Conservation (phyloP, 176 grass and related monocot genomes). For the Oryza officinalis region DNA sequence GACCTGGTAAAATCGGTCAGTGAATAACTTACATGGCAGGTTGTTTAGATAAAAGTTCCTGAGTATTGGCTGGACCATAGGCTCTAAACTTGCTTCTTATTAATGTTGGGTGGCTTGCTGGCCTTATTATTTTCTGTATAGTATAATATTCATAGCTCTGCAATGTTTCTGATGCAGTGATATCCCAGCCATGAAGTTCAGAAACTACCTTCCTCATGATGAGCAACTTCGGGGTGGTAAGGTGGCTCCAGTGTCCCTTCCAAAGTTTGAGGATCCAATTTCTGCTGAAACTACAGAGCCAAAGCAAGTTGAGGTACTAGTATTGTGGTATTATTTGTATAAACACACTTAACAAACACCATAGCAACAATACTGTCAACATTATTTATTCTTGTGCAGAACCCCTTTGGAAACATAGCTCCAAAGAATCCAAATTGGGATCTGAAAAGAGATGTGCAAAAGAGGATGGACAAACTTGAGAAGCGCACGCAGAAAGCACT, state of each 20-base stretch:
- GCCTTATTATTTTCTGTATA: neutral
- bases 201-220: slow-evolving; percentile 98
- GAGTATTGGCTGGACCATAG: neutral
- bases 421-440: slow-evolving; percentile 99
- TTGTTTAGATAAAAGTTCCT: neutral
- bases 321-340: slow-evolving; percentile 2
- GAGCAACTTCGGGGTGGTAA: slow-evolving; percentile 84
- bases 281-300: slow-evolving; percentile 52
- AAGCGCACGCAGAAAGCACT: slow-evolving; percentile 92
- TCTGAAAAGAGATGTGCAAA: slow-evolving; percentile 82
- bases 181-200: slow-evolving; percentile 83
- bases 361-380: neutral
- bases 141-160: neutral
- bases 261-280: slow-evolving; percentile 90
- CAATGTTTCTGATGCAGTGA: slow-evolving; percentile 27
- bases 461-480: slow-evolving; percentile 89
- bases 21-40: neutral
- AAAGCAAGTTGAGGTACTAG: slow-evolving; percentile 65
- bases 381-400: slow-evolving; percentile 39
- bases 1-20: neutral
- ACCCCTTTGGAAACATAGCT: slow-evolving; percentile 88
- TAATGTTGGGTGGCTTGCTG: neutral
- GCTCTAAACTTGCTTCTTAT: neutral
- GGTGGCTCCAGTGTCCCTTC: slow-evolving; percentile 63
- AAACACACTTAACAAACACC: neutral